Percentiles rank a stretch among this genome's conserved stretches.
These are phyloP conservation scores for Fusarium caatingaense DNA, from an alignment of 2,329 filamentous ascomycete genomes.

Conservation along the genomic window DNA sequence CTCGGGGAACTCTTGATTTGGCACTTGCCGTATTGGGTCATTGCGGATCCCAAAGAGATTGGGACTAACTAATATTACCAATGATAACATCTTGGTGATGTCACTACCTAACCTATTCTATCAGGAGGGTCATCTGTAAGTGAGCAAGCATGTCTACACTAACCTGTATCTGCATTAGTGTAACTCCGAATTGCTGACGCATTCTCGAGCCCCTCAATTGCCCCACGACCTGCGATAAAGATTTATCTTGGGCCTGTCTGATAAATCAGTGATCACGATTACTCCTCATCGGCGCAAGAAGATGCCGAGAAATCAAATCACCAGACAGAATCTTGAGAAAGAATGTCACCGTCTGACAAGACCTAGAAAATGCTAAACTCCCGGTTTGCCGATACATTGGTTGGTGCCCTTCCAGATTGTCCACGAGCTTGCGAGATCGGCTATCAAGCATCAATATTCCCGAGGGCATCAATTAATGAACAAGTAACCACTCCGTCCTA, in stretches of 20 bases:
- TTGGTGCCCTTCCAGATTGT: neutral
- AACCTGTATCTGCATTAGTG: neutral
- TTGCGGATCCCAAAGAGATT: neutral
- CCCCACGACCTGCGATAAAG: neutral
- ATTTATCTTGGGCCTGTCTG: neutral
- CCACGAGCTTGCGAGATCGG: neutral
- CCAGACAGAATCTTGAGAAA: neutral
- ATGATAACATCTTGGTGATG: neutral
- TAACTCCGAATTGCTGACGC: neutral
- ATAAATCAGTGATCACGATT: neutral
- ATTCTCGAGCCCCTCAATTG: neutral
- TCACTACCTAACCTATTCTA: neutral
- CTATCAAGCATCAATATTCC: neutral
- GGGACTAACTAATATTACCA: neutral
- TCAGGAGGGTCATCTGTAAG: neutral
- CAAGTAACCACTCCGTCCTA: fast-evolving
- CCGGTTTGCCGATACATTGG: neutral
- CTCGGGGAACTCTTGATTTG: neutral
- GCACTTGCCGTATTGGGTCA: neutral
- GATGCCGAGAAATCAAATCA: neutral
- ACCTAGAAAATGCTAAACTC: neutral
- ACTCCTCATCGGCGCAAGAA: neutral
- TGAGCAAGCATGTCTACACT: neutral
- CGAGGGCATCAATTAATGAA: neutral
- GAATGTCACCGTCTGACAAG: neutral